Evolutionary conservation across 305 asterid species (phyloP).

Genomic region (Solanum hybrid): DNA sequence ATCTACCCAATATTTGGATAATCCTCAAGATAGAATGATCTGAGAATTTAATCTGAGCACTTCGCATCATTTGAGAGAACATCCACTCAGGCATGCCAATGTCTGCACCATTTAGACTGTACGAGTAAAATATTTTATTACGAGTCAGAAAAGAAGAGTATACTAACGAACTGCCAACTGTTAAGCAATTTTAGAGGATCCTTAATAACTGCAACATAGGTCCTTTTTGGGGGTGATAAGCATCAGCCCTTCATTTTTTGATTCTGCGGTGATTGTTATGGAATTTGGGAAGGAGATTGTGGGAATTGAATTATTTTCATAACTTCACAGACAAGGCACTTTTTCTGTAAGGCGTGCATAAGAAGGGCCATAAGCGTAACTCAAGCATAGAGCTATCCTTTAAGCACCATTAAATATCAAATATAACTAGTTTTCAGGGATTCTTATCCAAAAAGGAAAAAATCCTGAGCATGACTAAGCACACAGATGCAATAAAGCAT

Average conservation of each 20-base stretch:
- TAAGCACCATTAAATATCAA: background rate
- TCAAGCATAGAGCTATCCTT: background rate
- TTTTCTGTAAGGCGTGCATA: background rate
- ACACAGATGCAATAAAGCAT: background rate
- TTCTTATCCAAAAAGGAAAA: background rate
- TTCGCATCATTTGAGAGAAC: conserved; percentile 81
- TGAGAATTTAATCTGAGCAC: conserved; percentile 75
- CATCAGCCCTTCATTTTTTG: background rate
- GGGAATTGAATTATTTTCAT: background rate
- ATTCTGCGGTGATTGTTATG: background rate
- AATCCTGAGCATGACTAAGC: background rate
- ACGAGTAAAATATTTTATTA: conserved; percentile 58
- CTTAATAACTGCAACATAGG: conserved; percentile 1
- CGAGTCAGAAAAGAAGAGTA: conserved; percentile 16
- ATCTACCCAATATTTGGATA: conserved; percentile 78
- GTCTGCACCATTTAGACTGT: conserved; percentile 99
- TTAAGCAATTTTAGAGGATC: conserved; percentile 5
- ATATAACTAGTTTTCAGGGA: background rate
- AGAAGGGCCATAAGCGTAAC: background rate
- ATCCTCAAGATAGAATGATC: conserved; percentile 79
- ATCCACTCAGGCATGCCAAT: conserved; percentile 93
- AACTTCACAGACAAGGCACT: background rate
- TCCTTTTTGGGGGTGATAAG: background rate
- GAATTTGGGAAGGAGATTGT: background rate
- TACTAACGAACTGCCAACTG: conserved; percentile 3